Base-by-base conservation (phyloP, 805 yeast species). In the Candida easanensis region DNA sequence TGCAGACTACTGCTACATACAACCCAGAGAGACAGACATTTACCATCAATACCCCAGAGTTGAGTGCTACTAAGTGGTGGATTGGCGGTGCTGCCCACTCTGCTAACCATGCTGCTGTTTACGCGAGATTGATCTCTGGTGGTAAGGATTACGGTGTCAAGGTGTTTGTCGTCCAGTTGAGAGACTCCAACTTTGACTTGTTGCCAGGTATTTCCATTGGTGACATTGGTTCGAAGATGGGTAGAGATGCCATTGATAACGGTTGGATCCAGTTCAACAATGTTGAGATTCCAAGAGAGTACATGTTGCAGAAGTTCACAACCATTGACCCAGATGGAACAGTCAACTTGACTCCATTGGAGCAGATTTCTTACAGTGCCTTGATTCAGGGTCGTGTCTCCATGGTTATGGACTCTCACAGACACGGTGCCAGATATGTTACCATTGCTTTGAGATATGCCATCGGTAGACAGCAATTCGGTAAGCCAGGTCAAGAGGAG, bases 1-100 rank as follows among this genome's bases (percentile, higher is more conserved):
- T 88, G 48, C 96, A 90, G 65, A 90, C 97, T n/a, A 84, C 89
- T 14, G 96, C 97, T 14, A 82, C 84, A 17, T 90, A 75, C 62
- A 82, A 88, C 62, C 67, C 70, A 16, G 67, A 65, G 15, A 74
- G 73, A 22, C 87, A 88, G 55, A 80, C 80, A 50, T 86, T 90
- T 59, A 61, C 76, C 42, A 80, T 90, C 57, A 77, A 87, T 61
- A 90, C 97, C 11, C 97, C 97, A 1, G 86, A 89, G 60, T 64
- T 86, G 44, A 90, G 93, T 32, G 97, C 97, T 32, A 89, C 96
- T 22, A 89, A 89, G 65, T 89, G 97, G 97, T 89, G 97, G 97
- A 89, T 89, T 56, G 97, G 97, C 34, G 97, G 97, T 57, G 97
- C 97, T 33, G 97, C 97, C 9, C 95, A 88, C 65, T 82, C 95